phyloP scores from a whole-genome alignment of 768 basidiomycete species.

The Xerocomus potaroensis region DNA sequence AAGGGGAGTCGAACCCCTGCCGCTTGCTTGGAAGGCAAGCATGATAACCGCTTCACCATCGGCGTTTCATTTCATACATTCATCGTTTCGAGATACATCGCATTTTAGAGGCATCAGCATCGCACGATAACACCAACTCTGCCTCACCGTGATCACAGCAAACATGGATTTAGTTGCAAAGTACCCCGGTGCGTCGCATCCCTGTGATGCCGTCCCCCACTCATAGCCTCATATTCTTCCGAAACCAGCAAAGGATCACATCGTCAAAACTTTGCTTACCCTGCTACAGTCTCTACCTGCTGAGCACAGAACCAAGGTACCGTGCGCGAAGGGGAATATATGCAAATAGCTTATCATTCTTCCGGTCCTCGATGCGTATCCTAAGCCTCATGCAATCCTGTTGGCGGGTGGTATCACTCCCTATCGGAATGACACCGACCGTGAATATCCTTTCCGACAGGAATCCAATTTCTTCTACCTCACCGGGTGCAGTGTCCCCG shows the following conservation, averaged over 20 bases:
- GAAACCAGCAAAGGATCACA: conserved; percentile 47
- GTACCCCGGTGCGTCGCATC: conserved; percentile 21
- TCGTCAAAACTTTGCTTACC: conserved; percentile 47
- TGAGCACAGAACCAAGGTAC: conserved; percentile 50
- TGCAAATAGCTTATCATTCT: not conserved
- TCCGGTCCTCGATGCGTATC: not conserved
- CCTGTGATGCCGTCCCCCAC: too few species aligned
- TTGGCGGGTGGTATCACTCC: conserved; percentile 60
- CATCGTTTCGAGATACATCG: too few species aligned
- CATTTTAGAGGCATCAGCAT: too few species aligned
- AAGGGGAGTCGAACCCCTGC: conserved; percentile 79
- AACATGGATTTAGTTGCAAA: conserved; percentile 8
- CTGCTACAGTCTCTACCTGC: conserved; percentile 48
- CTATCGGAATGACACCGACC: conserved; percentile 80
- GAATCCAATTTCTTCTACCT: conserved; percentile 91
- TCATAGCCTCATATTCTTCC: not conserved
- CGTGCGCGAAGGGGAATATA: not conserved
- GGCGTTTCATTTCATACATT: conserved; percentile 27
- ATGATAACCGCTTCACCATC: conserved; percentile 93
- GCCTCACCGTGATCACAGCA: conserved; percentile 3
- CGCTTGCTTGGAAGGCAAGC: conserved; percentile 84
- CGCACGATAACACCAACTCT: not conserved
- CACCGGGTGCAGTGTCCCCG: conserved; percentile 73
- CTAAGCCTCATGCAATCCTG: conserved; percentile 64
- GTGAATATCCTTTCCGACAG: conserved; percentile 67